Base-by-base conservation (phyloP, 1,284 basidiomycete species). In the Rhodotorula sp. region DNA sequence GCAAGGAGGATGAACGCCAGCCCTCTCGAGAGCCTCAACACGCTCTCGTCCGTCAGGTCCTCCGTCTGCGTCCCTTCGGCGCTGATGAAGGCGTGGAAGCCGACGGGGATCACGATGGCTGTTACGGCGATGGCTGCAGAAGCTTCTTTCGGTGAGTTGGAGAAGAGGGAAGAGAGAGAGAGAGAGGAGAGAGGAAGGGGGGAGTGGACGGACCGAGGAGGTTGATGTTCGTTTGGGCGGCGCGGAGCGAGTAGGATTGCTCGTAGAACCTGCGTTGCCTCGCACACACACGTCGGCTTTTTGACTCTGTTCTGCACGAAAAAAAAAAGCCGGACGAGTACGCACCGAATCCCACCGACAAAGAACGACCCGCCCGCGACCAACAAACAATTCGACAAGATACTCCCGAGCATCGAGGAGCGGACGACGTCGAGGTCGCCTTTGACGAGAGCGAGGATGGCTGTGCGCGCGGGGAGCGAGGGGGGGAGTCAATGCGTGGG, bases 301-400 rank as follows among this genome's bases (percentile, higher is more conserved):
- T 7, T 8, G 8, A 7, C 8, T 7, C 37, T 40, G 37, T 13
- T 40, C 13, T 13, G 7, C 37, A 40, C 13, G 7, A 13, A 13
- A 40, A 13, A 40, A n/a, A n/a, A n/a, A n/a, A n/a, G n/a, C n/a
- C 37, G 37, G 13, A 44, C 16, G 40, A 6, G 40, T 13, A 18
- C 40, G 40, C 40, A 88, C 65, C 85, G 83, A 58, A 86, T 83
- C 40, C 86, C 87, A 70, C 86, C 90, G 70, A 89, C 90, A 59
- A 93, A 83, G 83, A 93, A 94, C 28, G 90, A 91, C 81, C 89
- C 92, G 26, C 92, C 92, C 7, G 94, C 82, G 20, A 95, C 92
- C 37, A 94, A 84, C 11, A 94, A 84, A 62, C 93, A 84, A 80
- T 95, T 95, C n/a, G 90, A 92, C 37, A 95, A 81, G 64, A 95